These are phyloP conservation scores for Erodium maritimum DNA, from an alignment of 345 rosid genomes.

Conservation along the genomic window DNA sequence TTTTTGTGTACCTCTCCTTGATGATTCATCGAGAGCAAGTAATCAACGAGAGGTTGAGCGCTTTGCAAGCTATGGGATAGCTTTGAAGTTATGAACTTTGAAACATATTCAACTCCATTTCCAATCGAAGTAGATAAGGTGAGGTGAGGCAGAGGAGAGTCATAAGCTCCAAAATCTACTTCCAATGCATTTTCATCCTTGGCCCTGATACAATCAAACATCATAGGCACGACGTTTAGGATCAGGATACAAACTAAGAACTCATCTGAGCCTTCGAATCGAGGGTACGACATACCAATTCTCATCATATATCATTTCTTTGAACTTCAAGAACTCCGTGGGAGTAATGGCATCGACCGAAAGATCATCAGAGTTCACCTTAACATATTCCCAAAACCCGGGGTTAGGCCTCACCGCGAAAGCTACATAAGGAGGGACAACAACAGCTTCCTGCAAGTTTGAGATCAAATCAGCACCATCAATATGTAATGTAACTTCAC, in stretches of 20 bases:
- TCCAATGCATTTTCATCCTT: slow-evolving; percentile 70
- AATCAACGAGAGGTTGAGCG: slow-evolving; percentile 42
- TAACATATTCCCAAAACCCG: slow-evolving; percentile 83
- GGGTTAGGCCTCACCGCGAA: slow-evolving; percentile 78
- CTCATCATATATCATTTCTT: slow-evolving; percentile 63
- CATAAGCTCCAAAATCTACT: slow-evolving; percentile 72
- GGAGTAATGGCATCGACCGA: slow-evolving; percentile 42
- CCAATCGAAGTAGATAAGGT: slow-evolving; percentile 72
- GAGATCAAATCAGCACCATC: no score
- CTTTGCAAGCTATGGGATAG: slow-evolving; percentile 9
- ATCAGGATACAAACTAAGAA: no score
- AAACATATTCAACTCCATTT: slow-evolving; percentile 51
- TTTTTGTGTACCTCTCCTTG: slow-evolving; percentile 55
- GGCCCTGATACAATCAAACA: slow-evolving; percentile 35
- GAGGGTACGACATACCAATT: slow-evolving; percentile 36
- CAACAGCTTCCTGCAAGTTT: slow-evolving; percentile 59
- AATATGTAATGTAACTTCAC: no score
- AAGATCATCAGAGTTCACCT: slow-evolving; percentile 51
- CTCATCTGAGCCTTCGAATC: no score
- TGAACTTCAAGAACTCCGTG: slow-evolving; percentile 60
- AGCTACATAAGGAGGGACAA: slow-evolving; percentile 71
- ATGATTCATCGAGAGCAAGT: slow-evolving; percentile 45
- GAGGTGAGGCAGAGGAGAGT: slow-evolving; percentile 50
- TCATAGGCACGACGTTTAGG: no score
- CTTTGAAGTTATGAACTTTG: slow-evolving; percentile 55